These are phyloP conservation scores for Fusarium goolgardi DNA, from an alignment of 2,329 filamentous ascomycete species.

Conservation along the genomic window DNA sequence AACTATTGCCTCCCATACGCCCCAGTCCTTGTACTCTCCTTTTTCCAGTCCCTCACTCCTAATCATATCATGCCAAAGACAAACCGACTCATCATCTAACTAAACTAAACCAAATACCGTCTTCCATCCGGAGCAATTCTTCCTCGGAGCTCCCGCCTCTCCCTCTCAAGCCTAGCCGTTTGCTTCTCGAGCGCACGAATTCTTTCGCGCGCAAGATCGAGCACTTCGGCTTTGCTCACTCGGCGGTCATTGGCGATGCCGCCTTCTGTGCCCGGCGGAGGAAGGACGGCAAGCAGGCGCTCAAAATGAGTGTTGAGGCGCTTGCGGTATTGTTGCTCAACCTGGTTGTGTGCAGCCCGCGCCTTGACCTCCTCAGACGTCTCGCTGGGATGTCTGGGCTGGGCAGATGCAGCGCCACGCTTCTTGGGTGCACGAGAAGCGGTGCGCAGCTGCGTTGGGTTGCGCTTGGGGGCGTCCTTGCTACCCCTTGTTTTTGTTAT, in stretches of 20 bases:
- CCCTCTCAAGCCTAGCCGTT: slow-evolving; percentile 52
- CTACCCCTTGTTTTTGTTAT: slow-evolving; percentile 6
- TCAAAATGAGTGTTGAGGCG: slow-evolving; percentile 60
- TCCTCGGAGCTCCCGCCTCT: slow-evolving; percentile 50
- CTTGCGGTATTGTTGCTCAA: slow-evolving; percentile 62
- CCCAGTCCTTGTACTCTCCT: slow-evolving; percentile 12
- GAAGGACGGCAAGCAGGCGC: slow-evolving; percentile 56
- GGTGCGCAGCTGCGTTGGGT: slow-evolving; percentile 43
- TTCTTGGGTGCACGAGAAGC: slow-evolving; percentile 46
- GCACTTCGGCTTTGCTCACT: slow-evolving; percentile 59
- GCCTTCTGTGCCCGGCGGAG: slow-evolving; percentile 48
- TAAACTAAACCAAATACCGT: slow-evolving; percentile 19
- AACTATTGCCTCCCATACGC: slow-evolving; percentile 18
- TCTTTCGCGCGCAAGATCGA: slow-evolving; percentile 58
- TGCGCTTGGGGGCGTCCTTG: slow-evolving; percentile 27
- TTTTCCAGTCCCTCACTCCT: slow-evolving; percentile 12
- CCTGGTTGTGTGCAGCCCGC: slow-evolving; percentile 57
- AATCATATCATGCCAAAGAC: slow-evolving; percentile 4
- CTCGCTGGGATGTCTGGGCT: slow-evolving; percentile 41
- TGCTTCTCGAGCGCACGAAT: slow-evolving; percentile 56
- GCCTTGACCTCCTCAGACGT: slow-evolving; percentile 45
- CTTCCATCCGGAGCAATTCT: slow-evolving; percentile 32
- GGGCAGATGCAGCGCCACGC: slow-evolving; percentile 27
- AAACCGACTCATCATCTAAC: slow-evolving; percentile 4
- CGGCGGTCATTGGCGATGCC: slow-evolving; percentile 48